A percentile compares a stretch with the other conserved stretches of the same genome.
phyloP scores from a whole-genome alignment of 139 green algal genomes.

The Asterochloris sp. region DNA sequence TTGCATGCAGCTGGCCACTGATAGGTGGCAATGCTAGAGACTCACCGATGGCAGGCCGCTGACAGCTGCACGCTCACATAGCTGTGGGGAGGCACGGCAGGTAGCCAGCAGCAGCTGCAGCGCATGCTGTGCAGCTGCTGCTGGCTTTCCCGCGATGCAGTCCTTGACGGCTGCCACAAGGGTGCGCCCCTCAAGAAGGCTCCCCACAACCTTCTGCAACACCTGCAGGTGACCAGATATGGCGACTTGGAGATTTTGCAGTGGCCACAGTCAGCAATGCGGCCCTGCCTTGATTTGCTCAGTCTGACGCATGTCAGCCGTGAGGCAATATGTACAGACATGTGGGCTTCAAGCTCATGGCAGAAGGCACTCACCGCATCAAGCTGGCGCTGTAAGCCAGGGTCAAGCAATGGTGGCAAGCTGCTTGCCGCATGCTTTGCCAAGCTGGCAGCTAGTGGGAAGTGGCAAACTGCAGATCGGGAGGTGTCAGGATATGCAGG shows the following conservation, averaged over 20 bases:
- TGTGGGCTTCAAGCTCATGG: too few species aligned
- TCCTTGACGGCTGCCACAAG: too few species aligned
- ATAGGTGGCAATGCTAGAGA: background rate
- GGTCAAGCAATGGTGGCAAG: background rate
- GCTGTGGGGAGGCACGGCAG: slow-evolving; percentile 23
- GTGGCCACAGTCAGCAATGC: too few species aligned
- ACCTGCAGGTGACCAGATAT: too few species aligned
- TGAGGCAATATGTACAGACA: too few species aligned
- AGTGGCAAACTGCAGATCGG: background rate
- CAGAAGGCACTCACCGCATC: too few species aligned
- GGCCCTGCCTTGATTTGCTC: too few species aligned
- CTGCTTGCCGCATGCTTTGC: background rate
- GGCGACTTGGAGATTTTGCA: too few species aligned
- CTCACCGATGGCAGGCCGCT: slow-evolving; percentile 24
- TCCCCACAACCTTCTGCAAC: too few species aligned
- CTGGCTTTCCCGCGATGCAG: background rate
- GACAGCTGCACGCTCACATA: slow-evolving; percentile 43
- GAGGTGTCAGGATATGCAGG: background rate
- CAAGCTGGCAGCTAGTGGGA: background rate
- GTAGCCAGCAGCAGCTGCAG: slow-evolving; percentile 41
- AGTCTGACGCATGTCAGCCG: too few species aligned
- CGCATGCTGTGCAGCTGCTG: background rate
- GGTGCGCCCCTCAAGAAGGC: too few species aligned
- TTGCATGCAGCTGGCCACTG: too few species aligned
- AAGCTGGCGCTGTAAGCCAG: background rate